These are phyloP conservation scores for Paecilomyces variotii DNA, from an alignment of 2,329 filamentous ascomycete genomes.

Conservation along the genomic window DNA sequence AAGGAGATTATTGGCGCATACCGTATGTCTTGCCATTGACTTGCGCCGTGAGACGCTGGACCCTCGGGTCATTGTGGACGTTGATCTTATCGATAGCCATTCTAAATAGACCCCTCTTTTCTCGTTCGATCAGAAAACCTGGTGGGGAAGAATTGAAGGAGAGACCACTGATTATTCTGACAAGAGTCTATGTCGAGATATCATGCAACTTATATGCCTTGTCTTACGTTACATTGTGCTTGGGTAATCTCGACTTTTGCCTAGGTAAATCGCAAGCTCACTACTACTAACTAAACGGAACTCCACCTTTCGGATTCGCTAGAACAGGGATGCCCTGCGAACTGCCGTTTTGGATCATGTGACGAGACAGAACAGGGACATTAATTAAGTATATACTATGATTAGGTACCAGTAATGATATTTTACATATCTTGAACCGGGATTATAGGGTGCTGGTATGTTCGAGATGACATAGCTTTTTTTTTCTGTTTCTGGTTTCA, in stretches of 20 bases:
- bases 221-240: neutral
- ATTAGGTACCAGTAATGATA: neutral
- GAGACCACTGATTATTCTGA: neutral
- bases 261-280: neutral
- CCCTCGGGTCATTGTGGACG: slow-evolving; percentile 55
- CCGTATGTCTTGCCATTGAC: slow-evolving; percentile 65
- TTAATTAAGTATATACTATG: too few species aligned
- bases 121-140: neutral
- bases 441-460: neutral
- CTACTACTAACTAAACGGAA: too few species aligned
- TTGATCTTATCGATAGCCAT: slow-evolving; percentile 57
- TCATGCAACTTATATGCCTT: neutral
- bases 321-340: too few species aligned
- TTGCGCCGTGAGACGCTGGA: slow-evolving; percentile 54
- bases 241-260: neutral
- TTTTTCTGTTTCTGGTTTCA: neutral
- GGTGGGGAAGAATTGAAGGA: neutral
- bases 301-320: too few species aligned
- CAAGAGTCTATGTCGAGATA: neutral
- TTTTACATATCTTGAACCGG: neutral
- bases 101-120: neutral
- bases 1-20: slow-evolving; percentile 16
- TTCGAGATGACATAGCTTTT: neutral
- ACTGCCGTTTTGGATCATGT: too few species aligned
- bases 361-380: too few species aligned